Base-by-base conservation (phyloP, 2,329 filamentous ascomycete genomes). In the Ramularia endophylla region DNA sequence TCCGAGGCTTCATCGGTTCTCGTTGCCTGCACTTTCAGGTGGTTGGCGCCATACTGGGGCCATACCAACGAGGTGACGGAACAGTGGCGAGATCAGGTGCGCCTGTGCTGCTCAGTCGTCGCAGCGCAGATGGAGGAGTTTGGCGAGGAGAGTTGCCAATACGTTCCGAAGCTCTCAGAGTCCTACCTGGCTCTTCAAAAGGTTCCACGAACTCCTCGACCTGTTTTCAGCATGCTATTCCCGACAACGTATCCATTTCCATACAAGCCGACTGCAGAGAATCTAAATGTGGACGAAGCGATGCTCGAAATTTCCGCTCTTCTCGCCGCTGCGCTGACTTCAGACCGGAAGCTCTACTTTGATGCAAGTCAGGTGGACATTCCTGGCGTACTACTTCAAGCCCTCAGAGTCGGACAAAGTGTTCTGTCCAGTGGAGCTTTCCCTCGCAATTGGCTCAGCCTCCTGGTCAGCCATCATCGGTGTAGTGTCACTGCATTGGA, bases 11-110 rank as follows among this genome's bases (percentile, higher is more conserved):
- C 83, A 52, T 76, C 80, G 19, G 53, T 49, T 11, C 46, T 63
- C 19, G 49, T 61, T 12, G 56, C 57, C 33, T 94, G 88, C 57
- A 95, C 88, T 3, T 81, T 89, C 32, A 74, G 84, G 47, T 98
- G 92, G 92, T 81, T 98, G 43, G 81, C 83, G 9, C 89, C 90
- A 3, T 89, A 97, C 63, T 98, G 92, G 92, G 90, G 90, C 9
- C 78, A 80, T 47, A 78, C 75, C 0, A 74, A 78, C 3, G 40
- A 46, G 18, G 78, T 90, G 8, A 88, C 80, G 2, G 83, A 89
- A 27, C 86, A 94, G 57, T 97, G 88, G 80, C 84, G 83, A 50
- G 87, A 95, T 16, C 92, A 97, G 66, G 85, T 97, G 13, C 84
- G 92, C 12, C 71, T 98, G 12, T 95, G 90, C 65, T 95, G 88